Percentiles rank a stretch among this genome's conserved stretches.
These are phyloP conservation scores for Venturia effusa DNA, from an alignment of 2,329 filamentous ascomycete genomes.

Conservation along the genomic window DNA sequence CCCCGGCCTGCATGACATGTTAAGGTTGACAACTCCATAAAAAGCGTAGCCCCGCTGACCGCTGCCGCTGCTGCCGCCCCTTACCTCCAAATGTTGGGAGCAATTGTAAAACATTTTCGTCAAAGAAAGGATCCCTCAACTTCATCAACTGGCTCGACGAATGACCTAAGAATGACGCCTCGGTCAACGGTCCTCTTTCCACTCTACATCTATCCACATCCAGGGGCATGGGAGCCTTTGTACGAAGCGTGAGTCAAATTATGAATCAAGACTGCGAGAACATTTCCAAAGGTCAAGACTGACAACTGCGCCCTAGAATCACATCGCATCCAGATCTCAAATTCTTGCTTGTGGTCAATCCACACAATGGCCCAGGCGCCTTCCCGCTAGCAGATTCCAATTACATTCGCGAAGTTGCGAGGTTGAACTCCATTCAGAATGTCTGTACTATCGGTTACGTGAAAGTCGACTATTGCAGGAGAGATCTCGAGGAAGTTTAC, in stretches of 20 bases:
- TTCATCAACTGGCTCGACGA: neutral
- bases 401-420: neutral
- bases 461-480: neutral
- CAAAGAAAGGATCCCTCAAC: neutral
- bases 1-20: too few species aligned
- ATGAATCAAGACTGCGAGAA: neutral
- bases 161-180: neutral
- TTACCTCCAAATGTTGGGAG: neutral
- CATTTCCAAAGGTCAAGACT: neutral
- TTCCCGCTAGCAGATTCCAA: neutral
- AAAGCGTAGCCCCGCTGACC: neutral
- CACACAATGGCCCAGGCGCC: constrained; percentile 6
- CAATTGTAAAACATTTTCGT: neutral
- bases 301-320: neutral
- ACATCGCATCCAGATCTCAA: neutral
- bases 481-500: neutral
- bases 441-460: constrained; percentile 5
- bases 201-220: constrained; percentile 5
- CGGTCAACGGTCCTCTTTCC: neutral
- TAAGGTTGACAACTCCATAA: neutral
- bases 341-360: constrained; percentile 3
- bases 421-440: constrained; percentile 1
- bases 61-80: neutral
- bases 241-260: neutral
- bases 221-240: neutral